Evolutionary conservation across 2,329 filamentous ascomycete genomes (phyloP), one percentile per base, ranked within the genome.

Genomic region (Lasiodiplodia gonubiensis): DNA sequence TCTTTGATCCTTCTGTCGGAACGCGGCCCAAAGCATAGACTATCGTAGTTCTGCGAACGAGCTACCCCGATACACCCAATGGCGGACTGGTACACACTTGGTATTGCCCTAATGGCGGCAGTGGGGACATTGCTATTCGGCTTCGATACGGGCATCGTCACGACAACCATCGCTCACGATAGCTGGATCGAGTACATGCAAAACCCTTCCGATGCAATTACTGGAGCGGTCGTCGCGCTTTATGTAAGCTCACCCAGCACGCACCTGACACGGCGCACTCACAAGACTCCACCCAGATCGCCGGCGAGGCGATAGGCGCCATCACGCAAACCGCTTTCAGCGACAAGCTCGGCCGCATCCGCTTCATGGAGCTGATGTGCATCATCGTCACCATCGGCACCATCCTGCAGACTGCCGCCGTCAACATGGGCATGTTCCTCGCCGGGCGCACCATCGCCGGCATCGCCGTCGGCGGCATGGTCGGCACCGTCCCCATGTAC

Each of bases 381-480:
- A 11, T 79, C 5, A 68, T 80, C 11, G 76, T 75, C 6, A 69
- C 73, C 6, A 61, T 79, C 12, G 79, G 77, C 11, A 73, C 73
- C 51, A 75, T 75, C 18, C 71, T 81, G 6, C 79, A 80, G 68
- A 77, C 77, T 37, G 78, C 77, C 23, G 74, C 79, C 0, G 69
- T 75, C 11, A 75, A 73, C 55, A 73, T 80, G 65, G 75, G 75
- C 21, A 84, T 84, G 80, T 73, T 86, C 12, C 83, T 85, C 46
- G 73, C 79, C n/a, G 84, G 83, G 7, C 80, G 84, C 66, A 81
- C 83, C 69, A 80, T 85, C 68, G 83, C 82, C 12, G 84, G 84
- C 4, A 66, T 84, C 14, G 83, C 82, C 1, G 77, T 85, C n/a
- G 84, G 84, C 3, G 74, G 82, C 16, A 70, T 74, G 18, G 71